Base-by-base conservation (phyloP, 441 rosid species). In the Gossypium schwendimanii region DNA sequence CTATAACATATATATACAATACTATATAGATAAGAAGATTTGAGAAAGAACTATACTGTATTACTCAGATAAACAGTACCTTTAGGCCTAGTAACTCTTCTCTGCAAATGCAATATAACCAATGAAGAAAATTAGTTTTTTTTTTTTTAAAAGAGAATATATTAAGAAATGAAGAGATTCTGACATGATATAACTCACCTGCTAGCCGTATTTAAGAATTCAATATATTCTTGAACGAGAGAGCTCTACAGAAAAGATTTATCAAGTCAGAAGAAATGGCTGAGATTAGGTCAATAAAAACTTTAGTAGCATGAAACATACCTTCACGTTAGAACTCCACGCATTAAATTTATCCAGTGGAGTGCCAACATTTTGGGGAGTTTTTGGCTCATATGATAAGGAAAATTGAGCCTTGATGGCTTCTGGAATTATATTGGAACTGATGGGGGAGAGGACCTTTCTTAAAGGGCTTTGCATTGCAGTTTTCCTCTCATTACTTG, bases 71-170 rank as follows among this genome's bases (percentile, higher is more conserved):
- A 23, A 28, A 44, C 5, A 14, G 2, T 82, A 92, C 95, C 95
- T 91, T 94, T 73, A 94, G 74, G 69, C 87, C 92, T 52, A 82
- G 39, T 3, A 95, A 85, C 82, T 95, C 95, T 63, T 87, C 97
- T 80, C 97, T 92, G 89, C 73, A 75, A 64, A 60, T 39, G 73
- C 9, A 54, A 47, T 70, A 66, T 31, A 31, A 36, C 54, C 71
- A 54, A 72, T 39, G n/a, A 8, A 75, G 1, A 70, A 14, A 18
- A 57, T 74, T 33, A 78, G 84, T 65, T 73, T 77, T 76, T 26
- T 8, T n/a, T 5, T 58, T 24, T 26, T 26, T 26, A 59, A 6
- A 9, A 12, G 0, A 45, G 11, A 24, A 28, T 28, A 12, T 0
- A 45, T 8, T 41, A 54, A 20, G 18, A 47, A 58, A 15, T 4